Percentiles rank a stretch among this genome's conserved stretches.
phyloP scores from a whole-genome alignment of 352 stramenopile species.

The Paralagenidium karlingii region DNA sequence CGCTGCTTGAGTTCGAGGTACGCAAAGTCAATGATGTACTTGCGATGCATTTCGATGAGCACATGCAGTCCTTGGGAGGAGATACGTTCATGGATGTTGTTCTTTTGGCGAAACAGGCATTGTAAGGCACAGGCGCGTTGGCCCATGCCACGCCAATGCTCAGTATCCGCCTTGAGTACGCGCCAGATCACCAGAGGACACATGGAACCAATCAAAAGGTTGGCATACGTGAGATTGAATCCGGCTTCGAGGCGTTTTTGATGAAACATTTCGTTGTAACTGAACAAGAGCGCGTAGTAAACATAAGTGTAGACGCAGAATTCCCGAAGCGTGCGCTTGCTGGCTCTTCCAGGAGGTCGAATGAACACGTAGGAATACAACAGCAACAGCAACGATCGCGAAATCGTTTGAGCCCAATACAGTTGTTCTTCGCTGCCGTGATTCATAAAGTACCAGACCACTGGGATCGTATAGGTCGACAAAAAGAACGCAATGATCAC shows the following conservation, averaged over 20 bases:
- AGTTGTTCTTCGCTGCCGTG: slow-evolving; percentile 1
- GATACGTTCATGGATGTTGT: slow-evolving; percentile 29
- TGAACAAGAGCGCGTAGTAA: slow-evolving; percentile 23
- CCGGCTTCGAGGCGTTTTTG: slow-evolving; percentile 9
- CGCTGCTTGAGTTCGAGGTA: slow-evolving; percentile 26
- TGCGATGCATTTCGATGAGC: slow-evolving; percentile 54
- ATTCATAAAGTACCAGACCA: slow-evolving; percentile 14
- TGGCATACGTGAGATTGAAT: slow-evolving; percentile 19
- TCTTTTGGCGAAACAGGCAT: slow-evolving; percentile 26
- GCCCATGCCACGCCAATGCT: slow-evolving; percentile 55
- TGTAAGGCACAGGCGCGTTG: slow-evolving; percentile 40
- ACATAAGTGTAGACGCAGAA: slow-evolving; percentile 36
- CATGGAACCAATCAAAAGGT: slow-evolving; percentile 33
- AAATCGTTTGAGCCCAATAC: slow-evolving; percentile 25
- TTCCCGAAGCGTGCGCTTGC: slow-evolving; percentile 28
- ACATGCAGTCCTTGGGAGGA: slow-evolving; percentile 52
- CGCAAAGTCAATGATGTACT: slow-evolving; percentile 54
- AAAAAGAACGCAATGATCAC: slow-evolving; percentile 26
- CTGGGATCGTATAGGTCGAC: slow-evolving; percentile 37
- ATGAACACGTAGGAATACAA: slow-evolving; percentile 33
- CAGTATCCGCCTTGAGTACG: slow-evolving; percentile 54
- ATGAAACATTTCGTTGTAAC: slow-evolving; percentile 25
- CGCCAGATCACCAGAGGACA: slow-evolving; percentile 57
- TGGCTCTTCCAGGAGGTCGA: slow-evolving; percentile 24
- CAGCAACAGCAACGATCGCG: slow-evolving; percentile 19